Percentiles rank a stretch among this genome's conserved stretches.
phyloP scores from a whole-genome alignment of 2,329 filamentous ascomycete species.

The Helotiales sp. region DNA sequence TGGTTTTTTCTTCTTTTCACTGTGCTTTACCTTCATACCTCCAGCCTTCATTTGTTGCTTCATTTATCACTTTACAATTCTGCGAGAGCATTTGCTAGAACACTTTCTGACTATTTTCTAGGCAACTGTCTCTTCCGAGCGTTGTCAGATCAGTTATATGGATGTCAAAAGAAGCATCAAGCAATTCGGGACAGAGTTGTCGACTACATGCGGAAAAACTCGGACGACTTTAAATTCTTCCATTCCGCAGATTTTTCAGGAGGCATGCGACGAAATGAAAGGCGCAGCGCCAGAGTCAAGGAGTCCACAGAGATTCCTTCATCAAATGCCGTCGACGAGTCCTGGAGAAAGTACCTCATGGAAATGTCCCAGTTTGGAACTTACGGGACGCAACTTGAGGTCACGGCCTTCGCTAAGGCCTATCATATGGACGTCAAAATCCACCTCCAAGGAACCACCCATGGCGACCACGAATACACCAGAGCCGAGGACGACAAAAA shows the following conservation, averaged over 20 bases:
- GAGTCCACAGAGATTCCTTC: conserved; percentile 49
- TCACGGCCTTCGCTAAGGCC: conserved; percentile 67
- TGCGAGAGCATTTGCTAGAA: background rate
- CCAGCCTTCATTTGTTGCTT: too few relatives aligned
- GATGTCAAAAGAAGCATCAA: conserved; percentile 60
- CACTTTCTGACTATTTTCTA: conserved; percentile 44
- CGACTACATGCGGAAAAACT: conserved; percentile 64
- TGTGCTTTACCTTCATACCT: too few relatives aligned
- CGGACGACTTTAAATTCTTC: conserved; percentile 68
- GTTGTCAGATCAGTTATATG: conserved; percentile 69
- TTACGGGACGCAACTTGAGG: conserved; percentile 71
- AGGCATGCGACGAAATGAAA: conserved; percentile 59
- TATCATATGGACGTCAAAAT: conserved; percentile 67
- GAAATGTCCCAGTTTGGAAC: conserved; percentile 64
- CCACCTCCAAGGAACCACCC: conserved; percentile 47
- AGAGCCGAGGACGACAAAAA: conserved; percentile 42
- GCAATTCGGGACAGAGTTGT: conserved; percentile 64
- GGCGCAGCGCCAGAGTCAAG: conserved; percentile 50
- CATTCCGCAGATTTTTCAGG: conserved; percentile 59
- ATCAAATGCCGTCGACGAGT: conserved; percentile 54
- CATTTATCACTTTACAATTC: too few relatives aligned
- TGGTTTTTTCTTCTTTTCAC: too few relatives aligned
- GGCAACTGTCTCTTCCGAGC: conserved; percentile 75
- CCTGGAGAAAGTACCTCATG: conserved; percentile 60
- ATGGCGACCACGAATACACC: conserved; percentile 53